Evolutionary conservation across 225 moss, liverwort and hornwort species (phyloP), one percentile per base, ranked within the genome.

Genomic region (Climacium dendroides): DNA sequence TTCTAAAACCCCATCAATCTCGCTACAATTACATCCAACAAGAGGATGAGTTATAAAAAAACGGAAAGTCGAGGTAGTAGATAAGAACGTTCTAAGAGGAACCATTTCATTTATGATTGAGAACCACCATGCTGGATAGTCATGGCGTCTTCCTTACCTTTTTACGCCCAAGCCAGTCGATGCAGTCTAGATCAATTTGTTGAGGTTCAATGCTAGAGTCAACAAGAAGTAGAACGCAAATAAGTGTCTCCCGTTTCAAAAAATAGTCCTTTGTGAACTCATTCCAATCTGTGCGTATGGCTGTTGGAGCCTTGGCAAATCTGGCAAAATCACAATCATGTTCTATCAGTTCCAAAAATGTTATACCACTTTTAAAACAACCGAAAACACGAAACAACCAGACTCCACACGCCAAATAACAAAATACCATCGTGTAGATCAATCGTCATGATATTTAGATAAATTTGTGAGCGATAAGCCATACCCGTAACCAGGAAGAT

Each of bases 401-500:
- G 53, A 47, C 77, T 64, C 54, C 54, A 85, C 19, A 65, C 6
- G 65, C 87, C 82, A 61, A 29, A 29, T 57, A 78, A 74, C 15
- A 32, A 50, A 58, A 61, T 24, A 26, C 13, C 45, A 50, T 63
- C 24, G 35, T 9, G 54, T 66, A 72, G 37, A 69, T 35, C 54
- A 75, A 75, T 67, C 35, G 67, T n/a, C 55, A 29, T 17, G 15
- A 76, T 13, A 45, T 13, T 35, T 70, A 32, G 35, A 87, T 39
- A 66, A 86, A 83, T 63, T 85, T 32, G 69, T 83, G 82, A 85
- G 48, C 37, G 47, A 69, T 41, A 81, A 85, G 30, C 60, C 57
- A 50, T 96, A 98, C 98, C 98, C 99, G 76, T 99, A 99, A 62
- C 99, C 99, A 76, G 99, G 99, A 71, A 99, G 95, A 93, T 99